Evolutionary conservation across 148 eudicot genomes (phyloP).

Genomic region (Rhododendron ferrugineum): DNA sequence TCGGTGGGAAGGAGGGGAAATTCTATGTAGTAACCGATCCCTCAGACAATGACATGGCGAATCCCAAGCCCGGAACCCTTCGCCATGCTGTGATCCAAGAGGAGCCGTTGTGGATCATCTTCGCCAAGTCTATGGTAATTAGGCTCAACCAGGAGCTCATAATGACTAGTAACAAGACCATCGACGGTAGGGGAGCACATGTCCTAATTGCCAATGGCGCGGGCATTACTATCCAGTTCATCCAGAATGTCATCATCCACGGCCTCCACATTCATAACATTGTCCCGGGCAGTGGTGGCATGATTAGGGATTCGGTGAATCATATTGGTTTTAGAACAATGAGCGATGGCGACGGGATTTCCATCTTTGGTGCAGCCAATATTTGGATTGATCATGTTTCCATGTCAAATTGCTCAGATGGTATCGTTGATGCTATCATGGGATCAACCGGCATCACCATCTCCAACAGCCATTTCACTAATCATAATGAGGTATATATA

Average conservation of each 20-base stretch:
- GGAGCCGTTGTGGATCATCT: conserved; percentile 18
- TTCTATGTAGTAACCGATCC: conserved; percentile 9
- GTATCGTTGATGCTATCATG: conserved; percentile 7
- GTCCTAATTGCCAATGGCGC: conserved; percentile 14
- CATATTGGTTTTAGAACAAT: background rate
- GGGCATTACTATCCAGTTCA: conserved; percentile 17
- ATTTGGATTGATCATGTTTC: conserved; percentile 14
- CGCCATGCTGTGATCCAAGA: conserved; percentile 20
- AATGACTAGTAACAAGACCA: conserved; percentile 16
- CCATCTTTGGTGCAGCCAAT: background rate
- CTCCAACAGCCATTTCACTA: conserved; percentile 7
- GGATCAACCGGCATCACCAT: conserved; percentile 12
- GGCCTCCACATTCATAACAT: conserved; percentile 18
- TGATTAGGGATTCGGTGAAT: background rate
- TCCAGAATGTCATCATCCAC: conserved; percentile 12
- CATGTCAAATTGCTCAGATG: conserved; percentile 9
- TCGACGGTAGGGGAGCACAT: conserved; percentile 4
- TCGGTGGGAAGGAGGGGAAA: conserved; percentile 7
- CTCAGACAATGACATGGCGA: conserved; percentile 2
- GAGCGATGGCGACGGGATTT: conserved; percentile 9
- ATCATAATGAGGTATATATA: conserved; percentile 7
- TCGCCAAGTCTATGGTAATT: background rate
- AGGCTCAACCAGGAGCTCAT: conserved; percentile 13
- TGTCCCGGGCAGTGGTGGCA: conserved; percentile 3
- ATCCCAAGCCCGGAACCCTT: conserved; percentile 19